Evolutionary conservation across 2,329 filamentous ascomycete genomes (phyloP), one percentile per base, ranked within the genome.

Genomic region (Fusarium torreyae): DNA sequence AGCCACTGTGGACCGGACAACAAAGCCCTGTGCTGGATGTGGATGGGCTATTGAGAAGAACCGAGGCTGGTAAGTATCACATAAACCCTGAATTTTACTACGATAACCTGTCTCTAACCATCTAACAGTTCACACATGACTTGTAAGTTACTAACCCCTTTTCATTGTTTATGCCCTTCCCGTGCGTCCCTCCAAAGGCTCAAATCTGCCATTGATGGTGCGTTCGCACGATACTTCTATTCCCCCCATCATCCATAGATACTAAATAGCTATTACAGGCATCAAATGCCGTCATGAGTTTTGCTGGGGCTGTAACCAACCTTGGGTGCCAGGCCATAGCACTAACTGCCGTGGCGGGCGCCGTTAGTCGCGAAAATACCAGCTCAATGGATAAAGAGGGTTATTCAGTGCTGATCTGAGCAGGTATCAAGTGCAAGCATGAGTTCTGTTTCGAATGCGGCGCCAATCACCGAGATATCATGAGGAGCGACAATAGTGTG

Each of bases 21-120:
- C 79, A 14, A 82, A 79, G 55, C 78, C 77, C 0, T 84, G 82
- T 38, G 80, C 80, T 0, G 73, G 74, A 1, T 84, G 82, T 18
- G 63, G 70, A 5, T 76, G 75, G 62, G 75, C 77, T 2, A 84
- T 83, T 53, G 74, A 82, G 67, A 84, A 82, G 74, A 79, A 77
- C 18, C 55, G 67, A 0, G 82, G 82, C 46, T 84, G 82, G 82
- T 83, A 57, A 75, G 80, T 76, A 39, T n/a, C n/a, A 26, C 10
- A n/a, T n/a, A 28, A n/a, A n/a, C 20, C 26, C 20, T 22, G 8
- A 36, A 36, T 22, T 18, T 9, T 22, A 10, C 15, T 3, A 26
- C 36, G 20, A 24, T n/a, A n/a, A 33, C 31, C 42, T 40, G n/a
- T 48, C 8, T 31, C 74, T 80, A 68, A 79, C 69, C 4, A 10